A percentile compares a stretch with the other conserved stretches of the same genome.
phyloP scores from a whole-genome alignment of 1,284 basidiomycete species.

The Sparassis latifolia region DNA sequence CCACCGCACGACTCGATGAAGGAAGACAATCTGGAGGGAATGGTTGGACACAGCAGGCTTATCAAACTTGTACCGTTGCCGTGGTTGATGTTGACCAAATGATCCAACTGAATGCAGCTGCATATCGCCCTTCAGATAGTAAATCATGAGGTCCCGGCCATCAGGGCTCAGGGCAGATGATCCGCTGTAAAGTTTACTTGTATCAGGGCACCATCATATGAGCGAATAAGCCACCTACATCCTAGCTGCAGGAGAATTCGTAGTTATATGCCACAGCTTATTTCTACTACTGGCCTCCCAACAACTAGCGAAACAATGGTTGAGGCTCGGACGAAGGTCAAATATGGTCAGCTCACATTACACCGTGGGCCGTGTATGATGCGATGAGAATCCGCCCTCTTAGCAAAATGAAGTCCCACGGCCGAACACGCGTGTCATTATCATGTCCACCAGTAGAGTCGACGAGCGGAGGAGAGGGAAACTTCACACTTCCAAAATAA shows the following conservation, averaged over 20 bases:
- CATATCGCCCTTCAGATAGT: background rate
- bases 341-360: background rate
- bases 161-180: background rate
- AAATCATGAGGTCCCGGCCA: background rate
- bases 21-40: background rate
- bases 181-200: background rate
- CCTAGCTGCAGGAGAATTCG: background rate
- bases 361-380: background rate
- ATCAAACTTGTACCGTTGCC: background rate
- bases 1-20: background rate
- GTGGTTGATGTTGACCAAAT: background rate
- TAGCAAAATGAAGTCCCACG: background rate
- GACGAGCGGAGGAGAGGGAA: background rate
- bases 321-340: background rate
- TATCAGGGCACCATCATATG: background rate
- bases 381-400: background rate
- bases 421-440: background rate
- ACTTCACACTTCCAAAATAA: background rate
- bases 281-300: background rate
- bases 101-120: background rate
- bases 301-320: background rate
- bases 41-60: background rate
- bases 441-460: no score
- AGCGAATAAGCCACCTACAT: background rate
- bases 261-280: background rate